Percentiles rank a stretch among this genome's conserved stretches.
Evolutionary conservation across 768 basidiomycete species (phyloP).

Genomic region (Auriscalpium microsporum): DNA sequence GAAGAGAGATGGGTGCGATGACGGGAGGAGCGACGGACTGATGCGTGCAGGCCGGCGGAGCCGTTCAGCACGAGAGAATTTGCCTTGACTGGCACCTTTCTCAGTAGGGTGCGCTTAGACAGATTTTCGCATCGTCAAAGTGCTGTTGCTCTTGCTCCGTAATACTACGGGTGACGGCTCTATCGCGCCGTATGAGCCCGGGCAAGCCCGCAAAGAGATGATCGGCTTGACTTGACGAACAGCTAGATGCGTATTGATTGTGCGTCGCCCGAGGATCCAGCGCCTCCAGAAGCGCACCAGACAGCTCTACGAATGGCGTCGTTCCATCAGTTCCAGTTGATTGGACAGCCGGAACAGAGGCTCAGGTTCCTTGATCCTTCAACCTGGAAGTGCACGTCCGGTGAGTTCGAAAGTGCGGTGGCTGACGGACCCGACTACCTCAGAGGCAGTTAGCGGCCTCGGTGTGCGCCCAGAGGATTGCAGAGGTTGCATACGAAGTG

Average conservation of each 20-base stretch:
- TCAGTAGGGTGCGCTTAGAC: conserved; percentile 21
- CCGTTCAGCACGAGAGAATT: background rate
- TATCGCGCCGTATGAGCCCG: conserved; percentile 18
- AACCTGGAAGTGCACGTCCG: conserved; percentile 21
- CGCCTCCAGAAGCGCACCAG: conserved; percentile 27
- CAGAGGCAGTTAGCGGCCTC: conserved; percentile 26
- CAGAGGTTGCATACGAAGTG: conserved; percentile 24
- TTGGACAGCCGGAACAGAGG: conserved; percentile 36
- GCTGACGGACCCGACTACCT: conserved; percentile 14
- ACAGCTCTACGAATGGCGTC: conserved; percentile 47
- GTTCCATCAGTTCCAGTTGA: conserved; percentile 45
- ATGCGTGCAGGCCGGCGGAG: conserved; percentile 32
- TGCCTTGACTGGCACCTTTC: conserved; percentile 25
- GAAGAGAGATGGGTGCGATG: conserved; percentile 49
- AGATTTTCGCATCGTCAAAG: conserved; percentile 32
- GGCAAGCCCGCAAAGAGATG: too few species aligned
- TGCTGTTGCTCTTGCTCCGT: conserved; percentile 25
- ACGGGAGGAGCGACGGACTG: conserved; percentile 50
- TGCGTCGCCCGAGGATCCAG: conserved; percentile 24
- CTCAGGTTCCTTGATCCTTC: conserved; percentile 25
- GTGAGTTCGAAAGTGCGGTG: background rate
- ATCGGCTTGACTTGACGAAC: background rate
- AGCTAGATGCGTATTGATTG: conserved; percentile 35
- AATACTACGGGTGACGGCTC: conserved; percentile 49
- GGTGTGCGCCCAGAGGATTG: conserved; percentile 28